phyloP scores from a whole-genome alignment of 257 asterid species.

The Solanum tarapatanum region DNA sequence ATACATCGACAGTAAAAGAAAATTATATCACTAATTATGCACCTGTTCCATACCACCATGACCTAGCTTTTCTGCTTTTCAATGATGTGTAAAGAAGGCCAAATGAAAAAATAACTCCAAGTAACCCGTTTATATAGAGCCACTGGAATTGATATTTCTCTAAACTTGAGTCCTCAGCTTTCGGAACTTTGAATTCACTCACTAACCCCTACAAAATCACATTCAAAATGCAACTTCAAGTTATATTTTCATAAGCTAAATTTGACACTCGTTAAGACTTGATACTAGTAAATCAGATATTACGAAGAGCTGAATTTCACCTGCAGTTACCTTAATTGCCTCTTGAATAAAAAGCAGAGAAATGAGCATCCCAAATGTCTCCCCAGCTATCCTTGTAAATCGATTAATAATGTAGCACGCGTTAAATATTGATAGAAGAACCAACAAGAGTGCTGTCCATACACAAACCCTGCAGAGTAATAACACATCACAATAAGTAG shows the following conservation, averaged over 20 bases:
- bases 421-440: conserved; percentile 41
- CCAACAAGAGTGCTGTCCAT: conserved; percentile 35
- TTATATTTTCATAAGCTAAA: neutral
- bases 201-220: conserved; percentile 28
- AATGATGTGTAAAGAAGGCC: conserved; percentile 32
- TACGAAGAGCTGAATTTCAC: neutral
- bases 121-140: conserved; percentile 44
- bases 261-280: neutral
- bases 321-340: conserved; percentile 31
- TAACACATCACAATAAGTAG: neutral
- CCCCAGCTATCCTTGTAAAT: conserved; percentile 47
- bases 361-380: conserved; percentile 43
- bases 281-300: neutral
- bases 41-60: conserved; percentile 46
- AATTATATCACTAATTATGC: neutral
- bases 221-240: neutral
- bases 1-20: neutral
- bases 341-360: conserved; percentile 35
- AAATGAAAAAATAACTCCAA: conserved; percentile 31
- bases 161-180: conserved; percentile 17
- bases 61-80: conserved; percentile 38
- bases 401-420: conserved; percentile 24
- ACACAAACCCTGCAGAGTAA: conserved; percentile 38
- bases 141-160: conserved; percentile 31
- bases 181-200: conserved; percentile 34